A percentile compares a stretch with the other conserved stretches of the same genome.
phyloP scores from a whole-genome alignment of 176 grass and related monocot species.

The Bromus sterilis region DNA sequence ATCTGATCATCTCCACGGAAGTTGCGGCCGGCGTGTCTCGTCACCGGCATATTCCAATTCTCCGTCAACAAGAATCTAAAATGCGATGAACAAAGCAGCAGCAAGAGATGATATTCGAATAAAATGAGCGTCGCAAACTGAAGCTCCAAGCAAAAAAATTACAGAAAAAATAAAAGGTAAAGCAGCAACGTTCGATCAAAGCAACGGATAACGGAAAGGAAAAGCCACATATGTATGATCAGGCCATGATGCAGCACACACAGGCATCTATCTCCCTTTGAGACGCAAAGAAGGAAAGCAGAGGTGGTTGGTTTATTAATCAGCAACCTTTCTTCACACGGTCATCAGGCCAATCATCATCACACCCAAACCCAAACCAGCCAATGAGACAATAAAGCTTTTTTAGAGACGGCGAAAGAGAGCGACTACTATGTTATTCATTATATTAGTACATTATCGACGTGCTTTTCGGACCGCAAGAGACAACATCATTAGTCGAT shows the following conservation, averaged over 20 bases:
- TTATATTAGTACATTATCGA: no score
- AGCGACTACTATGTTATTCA: no score
- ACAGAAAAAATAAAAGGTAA: no score
- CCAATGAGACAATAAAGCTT: background rate
- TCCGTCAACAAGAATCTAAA: background rate
- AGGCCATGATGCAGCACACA: background rate
- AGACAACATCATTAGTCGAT: background rate
- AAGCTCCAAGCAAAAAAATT: background rate
- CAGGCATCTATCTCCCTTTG: no score
- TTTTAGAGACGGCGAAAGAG: background rate
- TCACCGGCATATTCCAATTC: background rate
- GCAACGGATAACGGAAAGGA: background rate
- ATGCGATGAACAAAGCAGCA: background rate
- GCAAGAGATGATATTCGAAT: background rate
- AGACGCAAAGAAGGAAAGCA: no score
- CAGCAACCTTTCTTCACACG: background rate
- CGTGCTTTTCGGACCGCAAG: background rate
- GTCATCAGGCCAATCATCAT: conserved; percentile 8
- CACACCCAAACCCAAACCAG: background rate
- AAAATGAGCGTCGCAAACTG: conserved; percentile 1
- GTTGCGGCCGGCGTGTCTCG: background rate
- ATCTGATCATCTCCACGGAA: background rate
- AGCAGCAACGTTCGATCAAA: background rate
- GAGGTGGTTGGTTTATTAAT: no score
- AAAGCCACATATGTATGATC: background rate